Conservation (phyloP, 441 rosid species). For the Brassica hybrid region DNA sequence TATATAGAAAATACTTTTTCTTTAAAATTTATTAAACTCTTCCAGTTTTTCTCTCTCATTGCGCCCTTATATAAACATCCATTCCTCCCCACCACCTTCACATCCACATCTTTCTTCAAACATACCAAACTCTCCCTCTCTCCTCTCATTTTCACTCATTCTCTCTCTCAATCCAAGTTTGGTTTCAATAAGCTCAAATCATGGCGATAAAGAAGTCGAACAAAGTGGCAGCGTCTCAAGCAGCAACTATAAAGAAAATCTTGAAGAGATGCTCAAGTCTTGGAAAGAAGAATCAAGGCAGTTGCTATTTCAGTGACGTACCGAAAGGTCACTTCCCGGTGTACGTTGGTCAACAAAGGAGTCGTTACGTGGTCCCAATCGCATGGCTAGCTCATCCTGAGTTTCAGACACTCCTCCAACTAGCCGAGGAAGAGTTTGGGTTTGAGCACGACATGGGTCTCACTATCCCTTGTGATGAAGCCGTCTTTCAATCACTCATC, state of each 20-base stretch:
- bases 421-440: conserved; percentile 86
- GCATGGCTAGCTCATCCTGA: conserved; percentile 71
- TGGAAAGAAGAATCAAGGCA: conserved; percentile 62
- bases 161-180: background rate
- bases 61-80: conserved; percentile 51
- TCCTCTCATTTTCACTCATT: conserved; percentile 1
- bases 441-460: conserved; percentile 84
- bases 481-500: conserved; percentile 60
- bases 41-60: conserved; percentile 25
- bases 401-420: conserved; percentile 68
- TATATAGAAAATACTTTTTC: background rate
- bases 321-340: conserved; percentile 91
- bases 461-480: conserved; percentile 92
- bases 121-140: conserved; percentile 35
- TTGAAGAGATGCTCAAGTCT: conserved; percentile 77
- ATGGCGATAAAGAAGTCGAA: conserved; percentile 65
- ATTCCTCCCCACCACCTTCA: conserved; percentile 43
- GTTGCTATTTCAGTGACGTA: conserved; percentile 62
- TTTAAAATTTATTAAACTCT: background rate
- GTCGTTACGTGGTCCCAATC: conserved; percentile 74
- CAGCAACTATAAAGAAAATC: conserved; percentile 59
- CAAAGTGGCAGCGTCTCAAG: conserved; percentile 54
- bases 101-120: conserved; percentile 37
- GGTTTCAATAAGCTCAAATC: conserved; percentile 16
- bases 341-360: conserved; percentile 77